These are phyloP conservation scores for Leccinellum rugosiceps DNA, from an alignment of 768 basidiomycete genomes.

Conservation along the genomic window DNA sequence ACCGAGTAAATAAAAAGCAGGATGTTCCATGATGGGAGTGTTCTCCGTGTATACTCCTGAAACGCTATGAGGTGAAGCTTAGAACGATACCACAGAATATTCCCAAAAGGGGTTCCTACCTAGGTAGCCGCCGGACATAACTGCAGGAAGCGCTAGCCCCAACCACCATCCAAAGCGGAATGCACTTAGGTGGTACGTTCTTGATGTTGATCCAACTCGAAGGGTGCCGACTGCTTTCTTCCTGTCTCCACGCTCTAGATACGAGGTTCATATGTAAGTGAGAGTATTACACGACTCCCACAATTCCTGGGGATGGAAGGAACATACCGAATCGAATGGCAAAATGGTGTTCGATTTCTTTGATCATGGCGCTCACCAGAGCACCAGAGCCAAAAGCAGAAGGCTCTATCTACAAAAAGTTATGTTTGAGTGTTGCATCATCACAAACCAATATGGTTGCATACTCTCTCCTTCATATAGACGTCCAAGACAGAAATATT, in stretches of 20 bases:
- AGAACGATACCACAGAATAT: neutral
- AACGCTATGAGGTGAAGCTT: constrained; percentile 42
- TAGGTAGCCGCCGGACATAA: constrained; percentile 65
- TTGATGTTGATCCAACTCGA: constrained; percentile 47
- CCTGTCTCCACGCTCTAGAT: constrained; percentile 61
- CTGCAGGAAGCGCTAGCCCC: constrained; percentile 69
- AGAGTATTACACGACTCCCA: neutral
- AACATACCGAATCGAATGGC: constrained; percentile 71
- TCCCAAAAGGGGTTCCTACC: constrained; percentile 18
- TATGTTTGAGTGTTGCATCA: neutral
- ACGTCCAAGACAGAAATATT: constrained; percentile 67
- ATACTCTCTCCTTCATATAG: constrained; percentile 79
- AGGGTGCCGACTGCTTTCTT: constrained; percentile 74
- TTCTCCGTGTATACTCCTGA: constrained; percentile 45
- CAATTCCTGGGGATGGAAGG: neutral
- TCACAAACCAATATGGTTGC: neutral
- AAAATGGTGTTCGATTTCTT: constrained; percentile 74
- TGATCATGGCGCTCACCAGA: constrained; percentile 62
- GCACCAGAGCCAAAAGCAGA: constrained; percentile 65
- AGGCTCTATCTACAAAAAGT: constrained; percentile 53
- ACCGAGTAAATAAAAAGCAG: constrained; percentile 78
- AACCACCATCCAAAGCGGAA: constrained; percentile 73
- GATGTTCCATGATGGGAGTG: constrained; percentile 66
- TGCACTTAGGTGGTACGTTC: constrained; percentile 65
- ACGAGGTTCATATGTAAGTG: neutral